Conservation (phyloP, 225 moss, liverwort and hornwort species). For the Physcomitrellopsis africana region DNA sequence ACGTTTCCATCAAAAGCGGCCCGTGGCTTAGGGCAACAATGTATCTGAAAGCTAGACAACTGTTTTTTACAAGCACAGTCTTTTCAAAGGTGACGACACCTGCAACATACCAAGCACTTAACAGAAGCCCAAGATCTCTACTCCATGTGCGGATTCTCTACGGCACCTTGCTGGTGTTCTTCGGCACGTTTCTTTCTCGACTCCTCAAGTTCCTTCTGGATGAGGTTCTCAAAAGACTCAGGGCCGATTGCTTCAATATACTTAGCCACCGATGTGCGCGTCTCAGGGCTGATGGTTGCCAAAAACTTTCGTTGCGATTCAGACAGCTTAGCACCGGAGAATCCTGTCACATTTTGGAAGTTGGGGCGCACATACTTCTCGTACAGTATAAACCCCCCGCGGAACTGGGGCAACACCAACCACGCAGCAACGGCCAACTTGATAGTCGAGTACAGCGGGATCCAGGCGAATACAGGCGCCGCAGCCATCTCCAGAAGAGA, state of each 20-base stretch:
- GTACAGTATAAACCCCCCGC: conserved; percentile 57
- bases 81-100: too few relatives aligned
- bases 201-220: conserved; percentile 26
- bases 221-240: conserved; percentile 44
- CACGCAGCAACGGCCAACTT: conserved; percentile 59
- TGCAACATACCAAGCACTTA: too few relatives aligned
- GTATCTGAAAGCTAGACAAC: conserved; percentile 17
- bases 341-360: conserved; percentile 27
- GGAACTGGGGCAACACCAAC: conserved; percentile 66
- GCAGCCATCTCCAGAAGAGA: conserved; percentile 62
- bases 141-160: conserved; percentile 28
- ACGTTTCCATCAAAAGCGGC: conserved; percentile 21
- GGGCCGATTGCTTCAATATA: conserved; percentile 41
- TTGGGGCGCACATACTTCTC: conserved; percentile 62
- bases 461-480: conserved; percentile 63
- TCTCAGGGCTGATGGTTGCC: conserved; percentile 45
- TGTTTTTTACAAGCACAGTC: too few relatives aligned
- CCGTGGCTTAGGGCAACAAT: conserved; percentile 27
- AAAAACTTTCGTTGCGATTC: conserved; percentile 62
- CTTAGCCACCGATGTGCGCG: conserved; percentile 36
- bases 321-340: conserved; percentile 45
- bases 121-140: background rate
- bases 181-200: conserved; percentile 6
- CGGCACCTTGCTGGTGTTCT: background rate
- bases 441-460: conserved; percentile 59